Evolutionary conservation across 257 asterid genomes (phyloP).

Genomic region (Cinchona pubescens): DNA sequence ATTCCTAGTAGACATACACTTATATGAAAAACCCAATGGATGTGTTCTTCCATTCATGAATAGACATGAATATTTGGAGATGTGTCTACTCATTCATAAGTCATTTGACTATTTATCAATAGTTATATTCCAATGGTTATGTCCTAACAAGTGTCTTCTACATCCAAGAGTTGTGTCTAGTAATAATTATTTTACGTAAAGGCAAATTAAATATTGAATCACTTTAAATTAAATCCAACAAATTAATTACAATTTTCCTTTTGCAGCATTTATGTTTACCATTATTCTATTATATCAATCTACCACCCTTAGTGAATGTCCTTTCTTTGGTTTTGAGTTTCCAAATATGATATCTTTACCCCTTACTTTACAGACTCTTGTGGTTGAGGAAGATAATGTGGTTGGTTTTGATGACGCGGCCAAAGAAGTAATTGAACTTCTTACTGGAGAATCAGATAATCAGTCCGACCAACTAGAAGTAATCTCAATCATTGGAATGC

Average conservation of each 20-base stretch:
- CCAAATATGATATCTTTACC: background rate
- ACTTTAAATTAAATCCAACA: no score
- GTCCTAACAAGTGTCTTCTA: no score
- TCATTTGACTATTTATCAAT: no score
- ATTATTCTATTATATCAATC: background rate
- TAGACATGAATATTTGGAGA: no score
- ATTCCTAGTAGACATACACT: no score
- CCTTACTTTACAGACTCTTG: conserved; percentile 4
- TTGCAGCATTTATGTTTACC: background rate
- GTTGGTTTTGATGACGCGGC: conserved; percentile 33
- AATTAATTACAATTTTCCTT: background rate
- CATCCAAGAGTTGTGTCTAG: no score
- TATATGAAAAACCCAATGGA: no score
- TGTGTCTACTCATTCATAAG: no score
- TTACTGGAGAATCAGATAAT: conserved; percentile 7
- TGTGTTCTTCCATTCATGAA: no score
- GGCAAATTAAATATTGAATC: no score
- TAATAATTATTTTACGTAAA: no score
- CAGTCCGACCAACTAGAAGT: conserved; percentile 20
- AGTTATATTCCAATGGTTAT: no score
- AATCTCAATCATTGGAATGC: conserved; percentile 34
- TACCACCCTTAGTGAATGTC: background rate
- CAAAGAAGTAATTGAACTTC: conserved; percentile 17
- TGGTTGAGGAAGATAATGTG: conserved; percentile 27
- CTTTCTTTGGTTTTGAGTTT: background rate